Percentiles rank a stretch among this genome's conserved stretches.
Conservation (phyloP, 2,329 filamentous ascomycete species). For the Teratosphaeria pseudoeucalypti region DNA sequence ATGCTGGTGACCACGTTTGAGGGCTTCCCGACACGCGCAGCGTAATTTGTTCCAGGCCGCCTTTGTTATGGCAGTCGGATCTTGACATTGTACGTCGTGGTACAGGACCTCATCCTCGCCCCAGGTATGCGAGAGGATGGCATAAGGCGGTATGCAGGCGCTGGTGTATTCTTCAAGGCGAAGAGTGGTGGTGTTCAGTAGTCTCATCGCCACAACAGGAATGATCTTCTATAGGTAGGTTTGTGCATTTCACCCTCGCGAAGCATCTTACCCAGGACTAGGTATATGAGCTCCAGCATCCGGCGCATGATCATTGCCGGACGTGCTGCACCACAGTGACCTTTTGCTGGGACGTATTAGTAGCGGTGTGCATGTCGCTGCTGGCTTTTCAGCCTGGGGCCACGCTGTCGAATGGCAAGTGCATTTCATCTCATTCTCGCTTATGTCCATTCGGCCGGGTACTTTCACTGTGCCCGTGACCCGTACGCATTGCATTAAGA, state of each 20-base stretch:
- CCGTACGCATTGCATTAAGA: neutral
- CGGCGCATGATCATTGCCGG: neutral
- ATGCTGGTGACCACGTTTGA: neutral
- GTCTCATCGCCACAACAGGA: neutral
- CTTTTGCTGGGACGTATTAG: neutral
- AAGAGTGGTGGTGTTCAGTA: neutral
- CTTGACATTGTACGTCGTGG: conserved; percentile 4
- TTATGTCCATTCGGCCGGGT: neutral
- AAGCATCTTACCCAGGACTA: neutral
- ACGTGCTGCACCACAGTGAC: neutral
- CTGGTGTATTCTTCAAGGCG: neutral
- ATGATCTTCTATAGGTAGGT: neutral
- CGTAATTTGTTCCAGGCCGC: neutral
- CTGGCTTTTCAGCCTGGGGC: neutral
- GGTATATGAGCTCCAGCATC: neutral
- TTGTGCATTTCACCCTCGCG: too few species aligned
- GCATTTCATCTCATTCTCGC: neutral
- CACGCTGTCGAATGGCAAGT: neutral
- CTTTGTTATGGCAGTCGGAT: neutral
- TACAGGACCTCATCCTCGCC: conserved; percentile 8
- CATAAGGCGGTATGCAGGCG: conserved; percentile 8
- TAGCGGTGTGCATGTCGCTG: neutral
- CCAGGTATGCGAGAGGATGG: conserved; percentile 19
- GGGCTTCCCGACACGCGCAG: neutral
- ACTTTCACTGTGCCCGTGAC: neutral